phyloP scores from a whole-genome alignment of 1,139 yeast genomes.

The Taphrina sp. region DNA sequence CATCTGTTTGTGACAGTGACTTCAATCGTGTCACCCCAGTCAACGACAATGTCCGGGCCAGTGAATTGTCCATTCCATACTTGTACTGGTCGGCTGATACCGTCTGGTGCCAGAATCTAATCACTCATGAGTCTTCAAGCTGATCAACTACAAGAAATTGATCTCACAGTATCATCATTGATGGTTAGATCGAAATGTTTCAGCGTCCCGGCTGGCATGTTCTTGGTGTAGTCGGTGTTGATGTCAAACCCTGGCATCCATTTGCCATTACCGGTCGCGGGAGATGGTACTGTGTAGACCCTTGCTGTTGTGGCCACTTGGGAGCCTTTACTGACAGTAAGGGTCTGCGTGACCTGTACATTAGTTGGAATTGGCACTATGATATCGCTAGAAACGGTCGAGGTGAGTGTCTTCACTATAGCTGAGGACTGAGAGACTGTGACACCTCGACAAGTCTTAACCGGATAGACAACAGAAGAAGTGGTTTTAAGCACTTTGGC shows the following conservation, averaged over 20 bases:
- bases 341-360: not conserved
- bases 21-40: conserved; percentile 63
- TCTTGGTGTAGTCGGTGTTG: not conserved
- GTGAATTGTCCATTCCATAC: conserved; percentile 56
- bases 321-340: too few species aligned
- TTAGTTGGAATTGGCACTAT: not conserved
- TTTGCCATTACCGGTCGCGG: not conserved
- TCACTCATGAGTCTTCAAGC: too few species aligned
- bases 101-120: conserved; percentile 41
- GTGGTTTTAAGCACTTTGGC: too few species aligned
- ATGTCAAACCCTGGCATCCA: not conserved
- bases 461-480: too few species aligned
- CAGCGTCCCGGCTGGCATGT: not conserved
- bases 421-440: too few species aligned
- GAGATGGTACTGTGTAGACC: not conserved
- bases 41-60: conserved; percentile 67
- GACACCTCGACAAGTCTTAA: too few species aligned
- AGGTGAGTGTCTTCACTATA: not conserved
- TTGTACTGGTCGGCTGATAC: conserved; percentile 42
- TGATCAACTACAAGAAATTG: too few species aligned
- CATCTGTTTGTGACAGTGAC: conserved; percentile 60
- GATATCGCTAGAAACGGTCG: not conserved
- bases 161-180: too few species aligned
- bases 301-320: too few species aligned
- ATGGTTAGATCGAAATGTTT: too few species aligned